Base-by-base conservation (phyloP, 345 rosid species). In the Aquilaria yunnanensis region DNA sequence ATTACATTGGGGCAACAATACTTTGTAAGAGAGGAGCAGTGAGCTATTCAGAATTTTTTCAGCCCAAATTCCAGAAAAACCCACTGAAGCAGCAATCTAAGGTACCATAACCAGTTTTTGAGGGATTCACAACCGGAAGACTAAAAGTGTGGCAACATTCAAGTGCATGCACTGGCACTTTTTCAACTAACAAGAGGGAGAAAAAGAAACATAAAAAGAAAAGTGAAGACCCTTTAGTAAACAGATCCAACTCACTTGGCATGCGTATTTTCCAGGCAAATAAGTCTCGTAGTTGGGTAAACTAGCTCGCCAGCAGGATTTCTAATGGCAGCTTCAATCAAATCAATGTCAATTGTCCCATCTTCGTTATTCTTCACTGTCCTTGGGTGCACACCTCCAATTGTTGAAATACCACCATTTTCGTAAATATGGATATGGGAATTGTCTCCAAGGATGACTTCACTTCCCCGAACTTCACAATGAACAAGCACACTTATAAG, bases 351-450 rank as follows among this genome's bases (percentile, higher is more conserved):
- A 89, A 94, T 85, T 0, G 97, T 90, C 61, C 99, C 96, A 51
- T 94, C 93, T 14, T 75, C 70, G 49, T 90, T 87, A 59, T 88
- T 88, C 86, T 77, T 83, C 54, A 94, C 86, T 0, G 96, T 75
- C 66, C 85, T 83, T 0, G 97, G 92, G 68, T 94, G 99, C 11
- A 94, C 96, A 6, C 99, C 93, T 55, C 97, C 96, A 12, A 94
- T 84, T 3, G 92, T 85, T 14, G 97, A 71, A 70, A 90, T 69
- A 32, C 97, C 97, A 0, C 97, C 99, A 47, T 94, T 90, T 79
- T 94, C 97, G 8, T 80, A 88, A 3, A 86, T 74, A 54, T 85
- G 90, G 69, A 90, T 83, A 63, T 90, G 99, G 54, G 84, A 86
- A 64, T 83, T 79, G 75, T 86, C 80, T 59, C 99, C 96, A 23